Evolutionary conservation across 768 basidiomycete species (phyloP).

Genomic region (Pleurotus giganteus): DNA sequence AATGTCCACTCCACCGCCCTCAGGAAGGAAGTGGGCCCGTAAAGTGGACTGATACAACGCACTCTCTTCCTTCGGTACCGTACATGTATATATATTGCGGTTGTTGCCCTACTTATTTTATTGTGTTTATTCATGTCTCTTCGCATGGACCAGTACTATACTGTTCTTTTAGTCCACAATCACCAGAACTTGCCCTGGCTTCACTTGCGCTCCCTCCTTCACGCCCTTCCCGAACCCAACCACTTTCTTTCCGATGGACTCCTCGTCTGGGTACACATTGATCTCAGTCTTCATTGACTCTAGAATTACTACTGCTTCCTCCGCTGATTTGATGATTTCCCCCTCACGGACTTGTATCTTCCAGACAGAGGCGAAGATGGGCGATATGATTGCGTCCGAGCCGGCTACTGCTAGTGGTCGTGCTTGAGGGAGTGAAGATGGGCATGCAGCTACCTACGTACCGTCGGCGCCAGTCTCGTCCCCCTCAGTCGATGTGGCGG

Average conservation of each 20-base stretch:
- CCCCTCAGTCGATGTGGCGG: background rate
- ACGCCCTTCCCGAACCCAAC: conserved; percentile 37
- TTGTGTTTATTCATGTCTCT: too few species aligned
- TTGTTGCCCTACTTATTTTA: too few species aligned
- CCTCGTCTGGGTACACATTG: conserved; percentile 41
- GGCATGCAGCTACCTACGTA: too few species aligned
- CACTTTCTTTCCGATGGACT: conserved; percentile 43
- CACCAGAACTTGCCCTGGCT: conserved; percentile 45
- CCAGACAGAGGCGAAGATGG: conserved; percentile 47
- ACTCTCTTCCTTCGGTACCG: too few species aligned
- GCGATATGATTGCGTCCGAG: conserved; percentile 22
- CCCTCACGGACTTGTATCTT: conserved; percentile 46
- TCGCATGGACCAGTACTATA: too few species aligned
- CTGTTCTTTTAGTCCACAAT: conserved; percentile 25
- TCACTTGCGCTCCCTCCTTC: conserved; percentile 41
- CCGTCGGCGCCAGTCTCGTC: too few species aligned
- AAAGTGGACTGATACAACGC: conserved; percentile 66
- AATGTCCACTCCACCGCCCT: conserved; percentile 42
- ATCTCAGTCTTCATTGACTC: conserved; percentile 72
- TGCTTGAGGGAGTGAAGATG: background rate
- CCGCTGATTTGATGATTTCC: conserved; percentile 37
- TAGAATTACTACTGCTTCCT: conserved; percentile 46
- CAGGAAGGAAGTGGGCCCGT: conserved; percentile 67
- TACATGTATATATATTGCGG: too few species aligned
- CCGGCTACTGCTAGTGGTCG: conserved; percentile 5